Evolutionary conservation across 1,284 basidiomycete genomes (phyloP).

Genomic region (Austroboletus novae-zelandiae): DNA sequence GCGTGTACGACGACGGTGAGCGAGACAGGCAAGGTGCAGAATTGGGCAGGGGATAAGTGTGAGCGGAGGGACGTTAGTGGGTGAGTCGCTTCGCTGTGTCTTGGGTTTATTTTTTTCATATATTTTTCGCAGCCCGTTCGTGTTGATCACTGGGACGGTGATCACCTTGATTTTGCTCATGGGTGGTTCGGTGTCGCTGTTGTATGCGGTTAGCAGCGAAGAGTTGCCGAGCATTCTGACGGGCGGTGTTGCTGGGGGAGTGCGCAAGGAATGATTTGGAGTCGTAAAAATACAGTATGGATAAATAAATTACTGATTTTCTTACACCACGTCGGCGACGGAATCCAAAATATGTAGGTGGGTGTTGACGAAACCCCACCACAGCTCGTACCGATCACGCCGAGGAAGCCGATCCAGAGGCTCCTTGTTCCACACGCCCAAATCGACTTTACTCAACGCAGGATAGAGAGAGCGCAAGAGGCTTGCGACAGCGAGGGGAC

Average conservation of each 20-base stretch:
- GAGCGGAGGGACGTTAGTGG: slow-evolving; percentile 76
- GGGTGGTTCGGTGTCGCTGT: slow-evolving; percentile 63
- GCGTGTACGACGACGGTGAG: slow-evolving; percentile 55
- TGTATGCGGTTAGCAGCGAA: slow-evolving; percentile 58
- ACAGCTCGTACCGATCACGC: slow-evolving; percentile 13
- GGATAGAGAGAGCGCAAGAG: slow-evolving; percentile 18
- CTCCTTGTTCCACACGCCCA: slow-evolving; percentile 22
- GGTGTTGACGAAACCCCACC: slow-evolving; percentile 19
- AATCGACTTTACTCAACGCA: slow-evolving; percentile 18
- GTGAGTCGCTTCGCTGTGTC: slow-evolving; percentile 41
- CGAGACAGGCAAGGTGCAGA: slow-evolving; percentile 50
- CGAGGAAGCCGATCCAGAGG: slow-evolving; percentile 14
- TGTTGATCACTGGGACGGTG: slow-evolving; percentile 66
- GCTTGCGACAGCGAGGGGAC: slow-evolving; percentile 11
- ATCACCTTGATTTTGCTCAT: slow-evolving; percentile 62
- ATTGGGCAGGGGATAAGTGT: slow-evolving; percentile 73
- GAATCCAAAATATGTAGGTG: slow-evolving; percentile 8
- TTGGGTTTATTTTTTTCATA: background rate
- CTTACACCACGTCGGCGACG: background rate
- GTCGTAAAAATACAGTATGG: background rate
- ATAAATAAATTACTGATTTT: background rate
- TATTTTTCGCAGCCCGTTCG: slow-evolving; percentile 54
- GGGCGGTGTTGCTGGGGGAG: slow-evolving; percentile 49
- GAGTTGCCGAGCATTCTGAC: slow-evolving; percentile 70
- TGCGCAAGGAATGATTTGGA: slow-evolving; percentile 46